Base-by-base conservation (phyloP, 2,329 filamentous ascomycete species). In the Beauveria bassiana region DNA sequence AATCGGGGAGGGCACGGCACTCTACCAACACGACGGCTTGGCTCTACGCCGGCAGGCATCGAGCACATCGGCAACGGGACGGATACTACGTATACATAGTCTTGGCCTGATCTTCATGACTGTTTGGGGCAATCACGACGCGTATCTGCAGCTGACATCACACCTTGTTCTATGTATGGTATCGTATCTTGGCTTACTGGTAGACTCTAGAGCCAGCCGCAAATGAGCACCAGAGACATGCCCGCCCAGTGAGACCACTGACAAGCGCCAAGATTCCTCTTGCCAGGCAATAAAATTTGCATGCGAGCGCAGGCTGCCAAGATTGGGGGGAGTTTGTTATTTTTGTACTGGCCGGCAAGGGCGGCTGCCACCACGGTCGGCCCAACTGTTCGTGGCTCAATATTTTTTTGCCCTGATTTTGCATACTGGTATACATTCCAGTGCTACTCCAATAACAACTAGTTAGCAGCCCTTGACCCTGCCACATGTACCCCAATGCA, bases 141-240 rank as follows among this genome's bases (percentile, higher is more conserved):
- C 47, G 47, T 51, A 59, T 59, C 56, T 59, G 56, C 56, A 51
- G 49, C 57, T 59, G 46, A 40, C 18, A 59, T 59, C 5, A 34
- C 56, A 45, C 47, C 31, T 45, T 59, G 18, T 59, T 59, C 18
- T 59, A 14, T 34, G 31, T 22, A 22, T 22, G 22, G 22, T 22
- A 22, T 22, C 22, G 31, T 34, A 34, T 31, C 31, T 31, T 12
- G 31, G 31, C 34, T 22, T 22, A 22, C 20, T 22, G 20, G 10
- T 14, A 14, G 31, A 22, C 31, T 34, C 26, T 42, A 42, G 31
- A 22, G 28, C 28, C n/a, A n/a, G 45, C 55, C 45, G 45, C 34
- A 59, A 59, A 59, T 59, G 57, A 59, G 57, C 38, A 52, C 26
- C 34, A 59, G 47, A 59, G 57, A 59, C 57, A 59, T 59, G 46